Evolutionary conservation across 1,284 basidiomycete genomes (phyloP).

Genomic region (Coniferiporia weirii): DNA sequence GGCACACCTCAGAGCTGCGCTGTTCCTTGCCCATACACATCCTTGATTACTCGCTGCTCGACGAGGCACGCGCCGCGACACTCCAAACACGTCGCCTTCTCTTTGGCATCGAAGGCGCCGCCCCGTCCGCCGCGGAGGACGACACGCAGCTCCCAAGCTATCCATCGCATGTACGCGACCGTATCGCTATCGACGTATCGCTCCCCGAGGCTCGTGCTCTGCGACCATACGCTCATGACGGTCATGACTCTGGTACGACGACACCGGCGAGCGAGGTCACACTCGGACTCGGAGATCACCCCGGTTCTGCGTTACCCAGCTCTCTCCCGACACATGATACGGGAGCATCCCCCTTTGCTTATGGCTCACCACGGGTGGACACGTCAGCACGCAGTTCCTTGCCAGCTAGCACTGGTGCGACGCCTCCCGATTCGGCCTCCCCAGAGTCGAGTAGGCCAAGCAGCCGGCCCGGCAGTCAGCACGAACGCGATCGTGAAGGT

Average conservation of each 20-base stretch:
- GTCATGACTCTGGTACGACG: conserved; percentile 36
- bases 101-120: conserved; percentile 42
- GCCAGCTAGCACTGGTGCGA: not conserved
- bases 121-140: conserved; percentile 41
- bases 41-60: conserved; percentile 65
- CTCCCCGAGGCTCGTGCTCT: conserved; percentile 59
- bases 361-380: not conserved
- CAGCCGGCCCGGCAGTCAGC: conserved; percentile 30
- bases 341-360: not conserved
- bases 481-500: conserved; percentile 15
- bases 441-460: conserved; percentile 26
- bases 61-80: conserved; percentile 70
- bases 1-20: conserved; percentile 84
- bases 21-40: conserved; percentile 87
- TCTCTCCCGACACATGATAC: conserved; percentile 35
- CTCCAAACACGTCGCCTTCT: conserved; percentile 66
- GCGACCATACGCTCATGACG: conserved; percentile 25
- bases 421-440: conserved; percentile 5
- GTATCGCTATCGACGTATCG: conserved; percentile 72
- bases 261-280: conserved; percentile 29
- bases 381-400: conserved; percentile 3
- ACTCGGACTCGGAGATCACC: conserved; percentile 27
- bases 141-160: conserved; percentile 83
- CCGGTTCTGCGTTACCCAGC: conserved; percentile 43
- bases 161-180: conserved; percentile 81